These are phyloP conservation scores for Tulasnella sp. DNA, from an alignment of 768 basidiomycete genomes.

Conservation along the genomic window DNA sequence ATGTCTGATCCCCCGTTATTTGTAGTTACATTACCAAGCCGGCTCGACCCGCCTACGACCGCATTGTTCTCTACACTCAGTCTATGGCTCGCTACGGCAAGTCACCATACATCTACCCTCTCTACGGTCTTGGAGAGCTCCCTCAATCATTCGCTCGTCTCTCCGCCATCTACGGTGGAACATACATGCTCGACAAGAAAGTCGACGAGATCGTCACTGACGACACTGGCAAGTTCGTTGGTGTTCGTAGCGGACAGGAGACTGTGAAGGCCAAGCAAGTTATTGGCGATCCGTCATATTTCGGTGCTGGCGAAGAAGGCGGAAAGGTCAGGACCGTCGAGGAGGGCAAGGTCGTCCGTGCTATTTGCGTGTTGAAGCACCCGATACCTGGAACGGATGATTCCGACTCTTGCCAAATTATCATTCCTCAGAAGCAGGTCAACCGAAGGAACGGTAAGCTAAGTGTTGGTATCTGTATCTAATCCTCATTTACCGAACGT, in stretches of 20 bases:
- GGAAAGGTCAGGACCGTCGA: conserved; percentile 86
- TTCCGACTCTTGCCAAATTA: conserved; percentile 90
- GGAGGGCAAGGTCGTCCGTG: conserved; percentile 88
- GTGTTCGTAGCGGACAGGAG: conserved; percentile 82
- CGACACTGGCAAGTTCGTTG: conserved; percentile 78
- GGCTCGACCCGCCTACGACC: conserved; percentile 83
- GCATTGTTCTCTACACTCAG: conserved; percentile 93
- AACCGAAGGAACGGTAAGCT: conserved; percentile 76
- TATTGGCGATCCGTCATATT: conserved; percentile 97
- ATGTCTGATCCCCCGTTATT: not conserved
- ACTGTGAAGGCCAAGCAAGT: conserved; percentile 96
- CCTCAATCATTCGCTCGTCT: conserved; percentile 98
- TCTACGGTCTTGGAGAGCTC: conserved; percentile 97
- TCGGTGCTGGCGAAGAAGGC: conserved; percentile 51
- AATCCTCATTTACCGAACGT: not conserved
- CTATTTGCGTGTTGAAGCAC: conserved; percentile 97
- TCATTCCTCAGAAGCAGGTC: conserved; percentile 99
- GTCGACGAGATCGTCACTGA: conserved; percentile 87
- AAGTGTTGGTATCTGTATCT: not conserved
- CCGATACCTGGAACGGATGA: conserved; percentile 97
- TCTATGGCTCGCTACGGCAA: conserved; percentile 99
- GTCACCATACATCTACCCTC: conserved; percentile 98
- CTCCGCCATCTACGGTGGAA: conserved; percentile 97
- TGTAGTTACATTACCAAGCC: conserved; percentile 85
- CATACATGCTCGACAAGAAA: conserved; percentile 98